Percentiles rank a stretch among this genome's conserved stretches.
Conservation (phyloP, 1,284 basidiomycete genomes). For the Ustilago lituana region DNA sequence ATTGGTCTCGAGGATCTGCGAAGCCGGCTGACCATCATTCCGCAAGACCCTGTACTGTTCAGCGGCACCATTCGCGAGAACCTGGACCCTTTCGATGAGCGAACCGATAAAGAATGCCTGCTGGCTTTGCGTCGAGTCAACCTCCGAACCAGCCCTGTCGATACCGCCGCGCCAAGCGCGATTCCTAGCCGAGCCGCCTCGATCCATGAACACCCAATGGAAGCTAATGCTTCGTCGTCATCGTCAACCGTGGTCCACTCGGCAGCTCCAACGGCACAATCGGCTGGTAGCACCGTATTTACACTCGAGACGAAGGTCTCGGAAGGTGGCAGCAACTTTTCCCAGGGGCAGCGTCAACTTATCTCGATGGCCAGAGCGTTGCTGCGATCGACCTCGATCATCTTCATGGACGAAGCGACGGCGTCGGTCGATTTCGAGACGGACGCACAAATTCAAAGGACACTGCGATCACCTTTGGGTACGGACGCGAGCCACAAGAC, state of each 20-base stretch:
- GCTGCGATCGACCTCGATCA: conserved; percentile 53
- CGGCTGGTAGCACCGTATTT: conserved; percentile 16
- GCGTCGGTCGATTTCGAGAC: conserved; percentile 62
- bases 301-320: conserved; percentile 51
- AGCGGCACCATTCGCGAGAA: conserved; percentile 57
- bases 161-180: conserved; percentile 27
- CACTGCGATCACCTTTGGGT: conserved; percentile 72
- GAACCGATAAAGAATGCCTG: conserved; percentile 48
- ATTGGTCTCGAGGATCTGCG: conserved; percentile 70
- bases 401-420: conserved; percentile 66
- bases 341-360: conserved; percentile 63
- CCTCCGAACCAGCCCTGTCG: conserved; percentile 25
- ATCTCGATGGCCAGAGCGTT: conserved; percentile 63
- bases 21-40: conserved; percentile 71
- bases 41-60: conserved; percentile 65
- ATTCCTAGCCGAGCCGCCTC: conserved; percentile 23
- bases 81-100: conserved; percentile 56
- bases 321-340: conserved; percentile 63
- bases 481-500: conserved; percentile 59
- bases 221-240: conserved; percentile 9
- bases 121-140: conserved; percentile 42
- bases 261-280: neutral
- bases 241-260: conserved; percentile 26
- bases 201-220: conserved; percentile 7
- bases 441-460: conserved; percentile 74